These are phyloP conservation scores for Mycena indigotica DNA, from an alignment of 768 basidiomycete species.

Conservation along the genomic window DNA sequence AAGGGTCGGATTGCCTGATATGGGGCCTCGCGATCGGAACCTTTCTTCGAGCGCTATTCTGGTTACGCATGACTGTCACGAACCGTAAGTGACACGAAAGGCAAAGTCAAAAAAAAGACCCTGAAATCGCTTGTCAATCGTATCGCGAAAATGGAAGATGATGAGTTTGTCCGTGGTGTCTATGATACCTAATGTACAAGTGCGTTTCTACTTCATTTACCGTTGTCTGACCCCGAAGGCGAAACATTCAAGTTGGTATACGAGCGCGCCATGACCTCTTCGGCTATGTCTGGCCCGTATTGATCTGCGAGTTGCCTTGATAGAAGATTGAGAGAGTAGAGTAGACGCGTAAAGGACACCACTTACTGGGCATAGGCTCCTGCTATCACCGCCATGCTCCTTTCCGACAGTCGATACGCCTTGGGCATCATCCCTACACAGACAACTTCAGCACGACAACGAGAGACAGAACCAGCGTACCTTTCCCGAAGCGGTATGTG, in stretches of 20 bases:
- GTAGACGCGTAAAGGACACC: background rate
- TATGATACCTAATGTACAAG: no score
- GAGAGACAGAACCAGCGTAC: slow-evolving; percentile 28
- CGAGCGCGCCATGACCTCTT: slow-evolving; percentile 8
- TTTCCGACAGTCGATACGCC: slow-evolving; percentile 60
- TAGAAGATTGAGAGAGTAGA: background rate
- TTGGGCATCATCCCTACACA: slow-evolving; percentile 75
- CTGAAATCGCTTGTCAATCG: no score
- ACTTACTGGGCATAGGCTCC: slow-evolving; percentile 63
- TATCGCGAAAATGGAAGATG: no score
- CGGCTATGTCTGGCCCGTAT: slow-evolving; percentile 57
- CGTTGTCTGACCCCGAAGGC: background rate
- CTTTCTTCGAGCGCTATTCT: no score
- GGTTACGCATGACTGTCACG: no score
- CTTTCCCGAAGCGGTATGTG: slow-evolving; percentile 72
- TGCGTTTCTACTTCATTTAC: background rate
- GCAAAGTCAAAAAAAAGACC: no score
- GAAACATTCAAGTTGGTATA: slow-evolving; percentile 5
- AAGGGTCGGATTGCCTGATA: no score
- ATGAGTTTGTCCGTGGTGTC: no score
- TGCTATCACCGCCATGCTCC: slow-evolving; percentile 65
- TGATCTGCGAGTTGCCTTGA: slow-evolving; percentile 62
- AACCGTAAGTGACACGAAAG: no score
- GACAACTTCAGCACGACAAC: no score
- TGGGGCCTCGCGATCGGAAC: no score